phyloP scores from a whole-genome alignment of 495 filamentous ascomycete species.

The Aspergillus bridgeri region DNA sequence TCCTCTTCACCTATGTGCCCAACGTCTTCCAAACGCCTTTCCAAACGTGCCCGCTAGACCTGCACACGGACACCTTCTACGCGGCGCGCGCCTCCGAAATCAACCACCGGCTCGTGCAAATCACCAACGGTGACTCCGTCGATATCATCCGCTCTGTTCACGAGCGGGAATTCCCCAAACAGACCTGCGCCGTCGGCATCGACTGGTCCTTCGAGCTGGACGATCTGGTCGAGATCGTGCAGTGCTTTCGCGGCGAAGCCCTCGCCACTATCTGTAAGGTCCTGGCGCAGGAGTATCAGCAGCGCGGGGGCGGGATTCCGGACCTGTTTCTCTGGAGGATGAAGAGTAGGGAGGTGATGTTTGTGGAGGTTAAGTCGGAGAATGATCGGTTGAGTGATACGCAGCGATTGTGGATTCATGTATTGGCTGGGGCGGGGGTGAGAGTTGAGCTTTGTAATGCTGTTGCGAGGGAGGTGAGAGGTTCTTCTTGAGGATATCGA shows the following conservation, averaged over 20 bases:
- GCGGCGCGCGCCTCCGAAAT: slow-evolving; percentile 80
- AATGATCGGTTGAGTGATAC: slow-evolving; percentile 97
- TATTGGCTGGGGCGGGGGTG: slow-evolving; percentile 77
- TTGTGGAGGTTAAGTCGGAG: slow-evolving; percentile 89
- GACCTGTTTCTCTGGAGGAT: slow-evolving; percentile 85
- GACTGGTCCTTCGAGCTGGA: slow-evolving; percentile 83
- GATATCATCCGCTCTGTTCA: slow-evolving; percentile 65
- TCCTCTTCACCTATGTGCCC: slow-evolving; percentile 89
- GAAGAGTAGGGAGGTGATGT: slow-evolving; percentile 62
- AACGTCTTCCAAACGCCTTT: slow-evolving; percentile 96
- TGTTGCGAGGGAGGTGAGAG: slow-evolving; percentile 66
- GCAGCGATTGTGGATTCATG: slow-evolving; percentile 95
- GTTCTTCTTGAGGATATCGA: neutral
- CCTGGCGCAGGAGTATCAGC: slow-evolving; percentile 88
- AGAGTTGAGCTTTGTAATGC: slow-evolving; percentile 87
- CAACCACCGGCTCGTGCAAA: slow-evolving; percentile 80
- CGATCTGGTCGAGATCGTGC: slow-evolving; percentile 79
- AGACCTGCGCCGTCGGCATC: slow-evolving; percentile 82
- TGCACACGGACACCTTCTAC: slow-evolving; percentile 93
- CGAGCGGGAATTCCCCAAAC: slow-evolving; percentile 57
- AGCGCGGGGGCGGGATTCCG: slow-evolving; percentile 83
- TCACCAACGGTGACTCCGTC: slow-evolving; percentile 70
- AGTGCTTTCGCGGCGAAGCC: slow-evolving; percentile 73
- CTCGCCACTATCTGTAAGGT: slow-evolving; percentile 85
- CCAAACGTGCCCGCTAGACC: slow-evolving; percentile 89